Conservation (phyloP, 2,329 filamentous ascomycete species). For the Epichloe coenophiala region DNA sequence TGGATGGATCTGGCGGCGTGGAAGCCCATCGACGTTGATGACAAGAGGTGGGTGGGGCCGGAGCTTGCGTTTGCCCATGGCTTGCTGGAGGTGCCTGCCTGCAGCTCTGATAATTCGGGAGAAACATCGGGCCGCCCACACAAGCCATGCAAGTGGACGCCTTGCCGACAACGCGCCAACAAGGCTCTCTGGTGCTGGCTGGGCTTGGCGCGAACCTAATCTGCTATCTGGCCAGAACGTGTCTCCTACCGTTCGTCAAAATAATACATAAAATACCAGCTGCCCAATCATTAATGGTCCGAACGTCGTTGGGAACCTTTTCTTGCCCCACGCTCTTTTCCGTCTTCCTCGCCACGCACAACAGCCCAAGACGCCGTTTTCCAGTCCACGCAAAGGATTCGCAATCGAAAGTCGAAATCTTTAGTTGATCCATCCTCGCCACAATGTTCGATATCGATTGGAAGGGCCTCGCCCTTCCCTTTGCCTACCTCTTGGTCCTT, state of each 20-base stretch:
- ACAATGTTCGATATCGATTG: constrained; percentile 44
- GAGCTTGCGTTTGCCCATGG: neutral
- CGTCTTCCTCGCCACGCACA: neutral
- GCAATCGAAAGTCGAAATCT: no score
- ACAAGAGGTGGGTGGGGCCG: constrained; percentile 1
- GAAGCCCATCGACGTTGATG: constrained; percentile 7
- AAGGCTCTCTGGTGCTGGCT: neutral
- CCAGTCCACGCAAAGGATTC: no score
- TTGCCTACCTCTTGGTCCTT: constrained; percentile 81
- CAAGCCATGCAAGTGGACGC: neutral
- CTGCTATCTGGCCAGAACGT: constrained; percentile 9
- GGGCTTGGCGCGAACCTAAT: neutral
- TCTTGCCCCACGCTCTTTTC: neutral
- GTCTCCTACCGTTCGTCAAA: neutral
- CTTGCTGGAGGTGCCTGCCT: constrained; percentile 4
- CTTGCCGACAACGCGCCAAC: neutral
- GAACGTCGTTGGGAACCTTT: neutral
- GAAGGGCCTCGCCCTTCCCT: constrained; percentile 72
- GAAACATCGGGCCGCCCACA: constrained; percentile 7
- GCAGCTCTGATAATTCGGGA: neutral
- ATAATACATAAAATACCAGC: neutral
- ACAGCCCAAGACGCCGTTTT: no score
- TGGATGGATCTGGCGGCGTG: neutral
- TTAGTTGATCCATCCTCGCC: neutral
- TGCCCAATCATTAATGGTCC: neutral